Base-by-base conservation (phyloP, 768 basidiomycete species). In the Mycena kentingensis region DNA sequence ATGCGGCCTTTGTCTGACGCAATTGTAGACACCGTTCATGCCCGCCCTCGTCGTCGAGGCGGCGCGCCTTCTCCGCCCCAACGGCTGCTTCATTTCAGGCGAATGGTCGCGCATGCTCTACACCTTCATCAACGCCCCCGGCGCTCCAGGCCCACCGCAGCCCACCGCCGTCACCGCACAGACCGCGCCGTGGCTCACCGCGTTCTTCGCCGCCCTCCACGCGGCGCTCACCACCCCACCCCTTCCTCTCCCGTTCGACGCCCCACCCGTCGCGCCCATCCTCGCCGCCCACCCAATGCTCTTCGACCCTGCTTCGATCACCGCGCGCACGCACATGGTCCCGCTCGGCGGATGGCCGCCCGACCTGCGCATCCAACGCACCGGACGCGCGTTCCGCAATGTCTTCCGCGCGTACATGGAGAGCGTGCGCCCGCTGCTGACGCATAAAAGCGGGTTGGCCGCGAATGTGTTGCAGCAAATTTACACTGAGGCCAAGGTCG, bases 11-110 rank as follows among this genome's bases (percentile, higher is more conserved):
- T 37, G 27, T 34, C 52, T 54, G 46, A 60, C 51, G 45, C 53
- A 63, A 51, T 60, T 43, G 8, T 65, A 91, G 90, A 73, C 84
- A 16, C 69, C 63, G n/a, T 73, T 84, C 61, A 88, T 85, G 60
- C 68, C 67, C 15, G 62, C 58, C 22, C 66, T 89, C 53, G 60
- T 90, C 28, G 62, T 65, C 19, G 87, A 92, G 64, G 77, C 77
- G 12, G 75, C 73, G 4, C 82, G 90, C 32, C 72, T 90, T 38
- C 71, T 92, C 13, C 80, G 82, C 39, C 80, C 81, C 4, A 83
- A 84, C 18, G 90, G 90, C 1, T 67, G 91, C 13, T 85, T 88
- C 64, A 55, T 87, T 5, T 84, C 83, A 2, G 76, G 77, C 37
- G 88, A 90, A 67, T 82, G 84, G 75, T 72, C 69, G 29, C 71